phyloP scores from a whole-genome alignment of 2,329 filamentous ascomycete genomes.

The Acrodontium crateriforme region DNA sequence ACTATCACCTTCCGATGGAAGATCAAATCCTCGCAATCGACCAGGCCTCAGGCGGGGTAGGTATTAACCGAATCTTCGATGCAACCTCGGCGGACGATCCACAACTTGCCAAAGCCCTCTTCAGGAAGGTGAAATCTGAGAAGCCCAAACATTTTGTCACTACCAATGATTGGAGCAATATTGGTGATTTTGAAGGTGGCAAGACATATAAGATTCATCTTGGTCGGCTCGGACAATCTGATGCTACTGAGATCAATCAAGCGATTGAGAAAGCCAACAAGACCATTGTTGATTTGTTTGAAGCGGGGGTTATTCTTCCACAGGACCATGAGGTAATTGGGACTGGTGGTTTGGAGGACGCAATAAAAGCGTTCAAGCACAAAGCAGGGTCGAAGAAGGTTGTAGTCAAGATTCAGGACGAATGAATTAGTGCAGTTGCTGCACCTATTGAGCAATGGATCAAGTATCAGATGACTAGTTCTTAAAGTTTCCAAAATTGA shows the following conservation, averaged over 20 bases:
- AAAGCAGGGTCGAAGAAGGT: too few species aligned
- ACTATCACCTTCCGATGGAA: too few species aligned
- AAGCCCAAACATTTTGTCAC: conserved; percentile 3
- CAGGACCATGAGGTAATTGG: conserved; percentile 2
- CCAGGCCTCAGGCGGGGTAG: too few species aligned
- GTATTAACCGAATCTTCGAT: too few species aligned
- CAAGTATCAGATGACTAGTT: too few species aligned
- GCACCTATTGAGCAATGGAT: too few species aligned
- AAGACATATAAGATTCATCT: conserved; percentile 4
- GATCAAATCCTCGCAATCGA: too few species aligned
- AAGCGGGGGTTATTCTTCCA: conserved; percentile 1
- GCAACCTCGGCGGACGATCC: too few species aligned
- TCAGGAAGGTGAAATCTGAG: neutral
- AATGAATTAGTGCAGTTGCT: too few species aligned
- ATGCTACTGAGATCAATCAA: conserved; percentile 1
- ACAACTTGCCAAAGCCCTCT: conserved; percentile 1
- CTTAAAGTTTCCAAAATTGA: too few species aligned
- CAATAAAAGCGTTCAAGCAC: too few species aligned
- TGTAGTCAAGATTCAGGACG: too few species aligned
- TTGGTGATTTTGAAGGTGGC: conserved; percentile 3
- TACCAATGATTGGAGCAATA: conserved; percentile 3
- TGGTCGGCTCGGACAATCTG: neutral
- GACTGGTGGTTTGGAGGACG: conserved; percentile 2
- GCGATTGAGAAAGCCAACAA: conserved; percentile 1
- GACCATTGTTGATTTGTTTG: conserved; percentile 1